Evolutionary conservation across 1,284 basidiomycete genomes (phyloP).

Genomic region (Microbotryomycetes sp.): DNA sequence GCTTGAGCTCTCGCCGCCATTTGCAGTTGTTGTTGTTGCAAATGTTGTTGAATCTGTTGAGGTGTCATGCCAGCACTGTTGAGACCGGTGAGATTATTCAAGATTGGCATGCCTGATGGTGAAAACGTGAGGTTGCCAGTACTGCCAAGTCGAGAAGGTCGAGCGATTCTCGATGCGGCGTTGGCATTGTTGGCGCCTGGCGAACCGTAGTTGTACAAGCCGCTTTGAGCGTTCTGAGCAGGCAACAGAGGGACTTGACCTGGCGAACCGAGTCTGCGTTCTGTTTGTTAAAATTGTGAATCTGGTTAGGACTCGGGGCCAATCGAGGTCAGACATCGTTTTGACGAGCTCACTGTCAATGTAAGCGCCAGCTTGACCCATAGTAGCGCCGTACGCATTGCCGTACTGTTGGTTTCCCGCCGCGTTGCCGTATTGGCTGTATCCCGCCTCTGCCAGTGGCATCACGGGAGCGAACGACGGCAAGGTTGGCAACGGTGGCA

Average conservation of each 20-base stretch:
- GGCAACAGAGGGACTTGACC: neutral
- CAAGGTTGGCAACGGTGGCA: slow-evolving; percentile 24
- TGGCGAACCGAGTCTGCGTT: neutral
- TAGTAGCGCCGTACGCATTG: neutral
- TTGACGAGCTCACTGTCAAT: neutral
- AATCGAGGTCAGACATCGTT: no score
- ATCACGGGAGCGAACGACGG: slow-evolving; percentile 25
- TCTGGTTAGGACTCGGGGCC: no score
- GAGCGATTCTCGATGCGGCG: neutral
- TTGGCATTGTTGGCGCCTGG: no score
- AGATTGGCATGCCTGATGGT: neutral
- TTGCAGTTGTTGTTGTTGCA: slow-evolving; percentile 6
- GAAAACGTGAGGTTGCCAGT: neutral
- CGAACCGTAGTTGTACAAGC: neutral
- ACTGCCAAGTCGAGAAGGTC: neutral
- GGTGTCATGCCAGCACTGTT: neutral
- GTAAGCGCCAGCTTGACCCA: neutral
- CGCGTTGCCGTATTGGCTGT: neutral
- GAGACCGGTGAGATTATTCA: neutral
- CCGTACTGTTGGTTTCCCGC: neutral
- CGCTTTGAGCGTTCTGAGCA: neutral
- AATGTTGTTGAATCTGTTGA: slow-evolving; percentile 10
- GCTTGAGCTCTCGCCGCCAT: slow-evolving; percentile 1
- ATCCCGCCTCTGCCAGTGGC: neutral
- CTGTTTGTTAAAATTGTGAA: no score